phyloP scores from a whole-genome alignment of 208 protist species.

The Wallacemonas sp. region DNA sequence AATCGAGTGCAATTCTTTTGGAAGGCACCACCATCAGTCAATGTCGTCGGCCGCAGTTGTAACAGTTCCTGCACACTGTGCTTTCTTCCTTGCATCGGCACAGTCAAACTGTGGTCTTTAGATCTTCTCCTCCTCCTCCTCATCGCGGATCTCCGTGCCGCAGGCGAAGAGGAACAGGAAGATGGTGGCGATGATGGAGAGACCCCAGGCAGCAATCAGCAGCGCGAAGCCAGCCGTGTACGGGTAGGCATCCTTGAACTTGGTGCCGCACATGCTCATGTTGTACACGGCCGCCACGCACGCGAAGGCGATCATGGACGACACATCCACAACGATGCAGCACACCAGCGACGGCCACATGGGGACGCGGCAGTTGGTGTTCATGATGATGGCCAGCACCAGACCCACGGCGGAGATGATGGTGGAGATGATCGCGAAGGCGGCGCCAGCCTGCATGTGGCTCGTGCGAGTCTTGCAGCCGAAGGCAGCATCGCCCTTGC shows the following conservation, averaged over 20 bases:
- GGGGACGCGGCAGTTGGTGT: conserved; percentile 17
- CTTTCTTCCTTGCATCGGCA: no score
- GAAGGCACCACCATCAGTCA: no score
- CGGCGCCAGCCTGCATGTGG: conserved; percentile 17
- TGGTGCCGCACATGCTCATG: conserved; percentile 14
- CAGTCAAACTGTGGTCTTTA: neutral
- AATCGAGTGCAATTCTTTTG: no score
- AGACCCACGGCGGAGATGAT: conserved; percentile 14
- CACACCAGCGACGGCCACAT: conserved; percentile 8
- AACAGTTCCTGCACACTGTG: no score
- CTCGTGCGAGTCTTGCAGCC: conserved; percentile 21
- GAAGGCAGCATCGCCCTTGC: conserved; percentile 21
- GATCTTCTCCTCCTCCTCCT: conserved; percentile 19
- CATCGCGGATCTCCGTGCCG: conserved; percentile 13
- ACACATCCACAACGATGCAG: neutral
- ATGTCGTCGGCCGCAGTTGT: no score
- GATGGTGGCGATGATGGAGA: conserved; percentile 15
- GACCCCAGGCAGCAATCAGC: conserved; percentile 22
- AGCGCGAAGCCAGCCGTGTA: conserved; percentile 27
- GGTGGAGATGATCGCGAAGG: conserved; percentile 23
- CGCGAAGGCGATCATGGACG: conserved; percentile 17
- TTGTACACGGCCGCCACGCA: conserved; percentile 20
- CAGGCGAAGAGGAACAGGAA: conserved; percentile 20
- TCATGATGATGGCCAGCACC: conserved; percentile 19
- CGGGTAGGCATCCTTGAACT: conserved; percentile 14